Percentiles rank a stretch among this genome's conserved stretches.
These are phyloP conservation scores for Lasiodiplodia hormozganensis DNA, from an alignment of 2,329 filamentous ascomycete genomes.

Conservation along the genomic window DNA sequence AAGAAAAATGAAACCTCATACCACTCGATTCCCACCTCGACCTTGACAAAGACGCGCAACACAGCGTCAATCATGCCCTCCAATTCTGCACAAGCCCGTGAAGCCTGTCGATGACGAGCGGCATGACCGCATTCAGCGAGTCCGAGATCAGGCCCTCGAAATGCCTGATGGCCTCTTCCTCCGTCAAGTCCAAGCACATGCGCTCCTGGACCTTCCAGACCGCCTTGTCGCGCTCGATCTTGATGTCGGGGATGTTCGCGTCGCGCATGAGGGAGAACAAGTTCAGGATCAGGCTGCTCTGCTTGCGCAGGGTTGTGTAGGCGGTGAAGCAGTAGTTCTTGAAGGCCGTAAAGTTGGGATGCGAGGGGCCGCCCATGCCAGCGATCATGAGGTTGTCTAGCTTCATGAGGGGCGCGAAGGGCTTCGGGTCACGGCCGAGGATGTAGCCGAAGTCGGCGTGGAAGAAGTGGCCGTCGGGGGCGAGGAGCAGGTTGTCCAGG, in stretches of 20 bases:
- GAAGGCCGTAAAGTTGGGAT: slow-evolving; percentile 84
- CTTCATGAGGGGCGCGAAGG: slow-evolving; percentile 96
- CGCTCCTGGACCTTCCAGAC: slow-evolving; percentile 94
- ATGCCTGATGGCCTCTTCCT: slow-evolving; percentile 89
- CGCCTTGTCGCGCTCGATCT: slow-evolving; percentile 89
- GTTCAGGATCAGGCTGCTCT: slow-evolving; percentile 89
- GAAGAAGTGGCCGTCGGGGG: slow-evolving; percentile 93
- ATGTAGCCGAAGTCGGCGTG: slow-evolving; percentile 99
- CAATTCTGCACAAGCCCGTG: slow-evolving; percentile 95
- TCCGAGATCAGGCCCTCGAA: slow-evolving; percentile 92
- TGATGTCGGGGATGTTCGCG: slow-evolving; percentile 95
- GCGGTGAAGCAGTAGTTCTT: slow-evolving; percentile 96
- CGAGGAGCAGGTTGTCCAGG: slow-evolving; percentile 90
- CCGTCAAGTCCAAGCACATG: slow-evolving; percentile 88
- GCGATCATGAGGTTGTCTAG: slow-evolving; percentile 98
- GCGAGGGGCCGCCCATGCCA: slow-evolving; percentile 88
- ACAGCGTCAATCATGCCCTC: slow-evolving; percentile 57
- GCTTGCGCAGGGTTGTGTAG: slow-evolving; percentile 89
- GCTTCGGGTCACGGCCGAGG: slow-evolving; percentile 93
- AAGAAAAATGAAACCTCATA: neutral
- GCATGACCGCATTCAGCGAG: slow-evolving; percentile 86
- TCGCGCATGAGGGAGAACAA: slow-evolving; percentile 97
- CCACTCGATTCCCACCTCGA: neutral
- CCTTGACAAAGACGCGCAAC: neutral
- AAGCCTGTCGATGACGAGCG: slow-evolving; percentile 91